Percentiles rank a stretch among this genome's conserved stretches.
Conservation (phyloP, 2,329 filamentous ascomycete genomes). For the Lasiodiplodia theobromae region DNA sequence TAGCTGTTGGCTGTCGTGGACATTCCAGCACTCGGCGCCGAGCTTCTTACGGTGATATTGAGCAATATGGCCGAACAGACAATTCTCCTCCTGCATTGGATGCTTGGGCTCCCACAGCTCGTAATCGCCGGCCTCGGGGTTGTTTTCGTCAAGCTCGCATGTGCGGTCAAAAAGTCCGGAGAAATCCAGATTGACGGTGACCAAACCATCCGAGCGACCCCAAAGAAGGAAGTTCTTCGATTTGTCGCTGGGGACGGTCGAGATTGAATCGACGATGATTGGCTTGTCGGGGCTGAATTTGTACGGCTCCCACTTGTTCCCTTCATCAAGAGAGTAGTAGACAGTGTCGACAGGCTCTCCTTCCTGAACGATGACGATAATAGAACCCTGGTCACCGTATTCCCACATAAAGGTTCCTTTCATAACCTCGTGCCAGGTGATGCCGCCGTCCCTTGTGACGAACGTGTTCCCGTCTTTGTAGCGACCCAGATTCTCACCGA, state of each 20-base stretch:
- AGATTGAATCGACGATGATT: slow-evolving; percentile 78
- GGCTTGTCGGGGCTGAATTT: slow-evolving; percentile 72
- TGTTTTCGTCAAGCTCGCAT: slow-evolving; percentile 72
- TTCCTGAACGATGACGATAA: slow-evolving; percentile 82
- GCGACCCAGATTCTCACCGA: slow-evolving; percentile 73
- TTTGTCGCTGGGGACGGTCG: slow-evolving; percentile 85
- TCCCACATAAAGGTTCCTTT: slow-evolving; percentile 93
- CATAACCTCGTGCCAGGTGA: slow-evolving; percentile 84
- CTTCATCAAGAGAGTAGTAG: slow-evolving; percentile 82
- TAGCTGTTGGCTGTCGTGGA: slow-evolving; percentile 72
- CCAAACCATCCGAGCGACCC: slow-evolving; percentile 68
- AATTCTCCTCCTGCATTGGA: slow-evolving; percentile 78
- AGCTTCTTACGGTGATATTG: slow-evolving; percentile 90
- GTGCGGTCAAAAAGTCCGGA: slow-evolving; percentile 75
- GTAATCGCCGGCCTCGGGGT: slow-evolving; percentile 74
- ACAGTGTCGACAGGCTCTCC: slow-evolving; percentile 45
- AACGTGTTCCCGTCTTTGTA: slow-evolving; percentile 84
- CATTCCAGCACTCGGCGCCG: slow-evolving; percentile 82
- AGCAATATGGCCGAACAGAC: slow-evolving; percentile 89
- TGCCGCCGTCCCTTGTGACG: slow-evolving; percentile 88
- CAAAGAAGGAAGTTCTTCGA: slow-evolving; percentile 93
- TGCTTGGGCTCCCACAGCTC: slow-evolving; percentile 87
- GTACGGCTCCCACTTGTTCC: slow-evolving; percentile 78
- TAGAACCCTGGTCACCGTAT: slow-evolving; percentile 92
- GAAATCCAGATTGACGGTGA: slow-evolving; percentile 89